Evolutionary conservation across 192 early-diverging fungal species (phyloP).

Genomic region (Allomyces macrogynus): DNA sequence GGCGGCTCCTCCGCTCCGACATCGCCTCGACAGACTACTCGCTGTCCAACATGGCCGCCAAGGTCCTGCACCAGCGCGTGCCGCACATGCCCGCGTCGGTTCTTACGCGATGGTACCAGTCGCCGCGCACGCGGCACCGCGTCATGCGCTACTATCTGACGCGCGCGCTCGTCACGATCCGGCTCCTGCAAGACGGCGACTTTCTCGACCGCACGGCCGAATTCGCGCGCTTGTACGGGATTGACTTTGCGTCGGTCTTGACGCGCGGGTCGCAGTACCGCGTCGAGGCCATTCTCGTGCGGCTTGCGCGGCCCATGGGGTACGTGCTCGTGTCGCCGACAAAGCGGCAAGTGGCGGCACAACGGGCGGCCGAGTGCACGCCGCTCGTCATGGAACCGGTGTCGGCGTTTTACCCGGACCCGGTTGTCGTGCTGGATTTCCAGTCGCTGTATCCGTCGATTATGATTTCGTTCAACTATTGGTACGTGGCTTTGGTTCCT

Average conservation of each 20-base stretch:
- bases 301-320: conserved; percentile 22
- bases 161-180: background rate
- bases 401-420: conserved; percentile 62
- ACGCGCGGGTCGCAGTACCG: conserved; percentile 80
- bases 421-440: conserved; percentile 77
- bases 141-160: conserved; percentile 15
- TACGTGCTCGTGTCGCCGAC: conserved; percentile 58
- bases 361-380: conserved; percentile 63
- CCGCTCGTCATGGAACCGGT: conserved; percentile 77
- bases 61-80: conserved; percentile 44
- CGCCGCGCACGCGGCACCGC: conserved; percentile 24
- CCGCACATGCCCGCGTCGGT: conserved; percentile 39
- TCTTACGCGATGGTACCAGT: conserved; percentile 46
- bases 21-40: conserved; percentile 56
- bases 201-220: conserved; percentile 26
- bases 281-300: conserved; percentile 61
- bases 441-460: conserved; percentile 85
- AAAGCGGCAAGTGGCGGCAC: conserved; percentile 45
- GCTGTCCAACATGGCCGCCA: conserved; percentile 48
- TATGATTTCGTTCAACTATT: conserved; percentile 94
- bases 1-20: conserved; percentile 65
- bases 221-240: conserved; percentile 76
- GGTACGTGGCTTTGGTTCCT: conserved; percentile 14
- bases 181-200: background rate
- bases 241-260: conserved; percentile 69